Evolutionary conservation across 768 basidiomycete genomes (phyloP), one percentile per base, ranked within the genome.

Genomic region (Dendrothele bispora): DNA sequence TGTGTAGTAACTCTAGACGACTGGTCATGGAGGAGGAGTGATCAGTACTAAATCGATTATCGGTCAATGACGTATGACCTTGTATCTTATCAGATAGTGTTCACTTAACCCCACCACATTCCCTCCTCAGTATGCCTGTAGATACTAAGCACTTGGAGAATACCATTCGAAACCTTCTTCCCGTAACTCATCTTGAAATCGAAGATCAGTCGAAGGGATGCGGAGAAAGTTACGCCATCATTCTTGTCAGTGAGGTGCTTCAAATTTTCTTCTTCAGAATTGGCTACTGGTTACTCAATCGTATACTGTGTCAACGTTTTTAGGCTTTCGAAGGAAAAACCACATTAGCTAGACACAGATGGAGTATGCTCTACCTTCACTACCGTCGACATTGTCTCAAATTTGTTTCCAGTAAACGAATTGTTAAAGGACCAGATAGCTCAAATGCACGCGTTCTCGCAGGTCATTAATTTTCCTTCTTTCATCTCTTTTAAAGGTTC

Each of bases 391-490:
- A 11, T 42, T 46, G 40, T 32, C 46, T 35, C 53, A 48, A 10
- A 46, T 39, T 34, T 42, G 20, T 43, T 3, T 22, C 15, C 51
- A 92, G 90, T 93, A 49, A 91, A 92, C 57, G 84, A 89, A 20
- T 59, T 84, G 7, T 61, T 93, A 58, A 91, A 88, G 67, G 69
- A 68, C 2, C 73, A 91, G 56, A 91, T 93, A 48, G 72, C 85
- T 0, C 79, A 85, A 48, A 84, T 93, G 78, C 90, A 93, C 56
- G 90, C 91, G 4, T 93, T 93, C 65, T 90, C 90, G 12, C 90
- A 93, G 82, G 91, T 47, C 12, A 68, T 46, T 40, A 20, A 37
- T 11, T 28, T 5, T 28, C 15, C 15, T 21, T 8, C 10, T 41
- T 25, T 12, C 20, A 39, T 43, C 25, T 27, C 30, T n/a, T 21